phyloP scores from a whole-genome alignment of 139 green algal genomes.

The Zygnema cylindricum region DNA sequence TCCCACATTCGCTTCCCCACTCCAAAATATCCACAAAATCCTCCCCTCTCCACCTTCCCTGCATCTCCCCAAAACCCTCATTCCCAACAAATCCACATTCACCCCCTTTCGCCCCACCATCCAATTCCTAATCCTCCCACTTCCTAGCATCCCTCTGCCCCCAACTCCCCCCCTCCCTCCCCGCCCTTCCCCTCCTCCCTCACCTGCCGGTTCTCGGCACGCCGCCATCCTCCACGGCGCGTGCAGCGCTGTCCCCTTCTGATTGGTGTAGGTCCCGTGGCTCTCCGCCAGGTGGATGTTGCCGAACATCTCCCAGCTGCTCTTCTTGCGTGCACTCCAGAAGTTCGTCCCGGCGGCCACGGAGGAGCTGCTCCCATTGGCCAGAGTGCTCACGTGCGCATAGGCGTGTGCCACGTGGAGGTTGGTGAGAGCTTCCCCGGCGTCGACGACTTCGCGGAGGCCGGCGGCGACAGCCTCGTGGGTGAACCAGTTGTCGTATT shows the following conservation, averaged over 20 bases:
- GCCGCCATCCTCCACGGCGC: slow-evolving; percentile 30
- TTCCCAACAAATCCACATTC: too few relatives aligned
- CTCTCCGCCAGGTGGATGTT: slow-evolving; percentile 49
- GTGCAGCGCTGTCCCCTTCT: slow-evolving; percentile 44
- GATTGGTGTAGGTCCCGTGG: slow-evolving; percentile 43
- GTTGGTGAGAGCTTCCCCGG: slow-evolving; percentile 20
- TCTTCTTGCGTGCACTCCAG: slow-evolving; percentile 52
- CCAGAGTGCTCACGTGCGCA: slow-evolving; percentile 34
- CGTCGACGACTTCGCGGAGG: slow-evolving; percentile 25
- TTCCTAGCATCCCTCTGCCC: too few relatives aligned
- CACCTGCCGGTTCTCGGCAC: slow-evolving; percentile 29
- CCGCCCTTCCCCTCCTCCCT: too few relatives aligned
- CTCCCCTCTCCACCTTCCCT: too few relatives aligned
- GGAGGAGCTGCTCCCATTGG: neutral
- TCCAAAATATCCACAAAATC: too few relatives aligned
- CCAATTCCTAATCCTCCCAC: too few relatives aligned
- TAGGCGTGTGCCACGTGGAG: slow-evolving; percentile 49
- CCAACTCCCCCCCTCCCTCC: too few relatives aligned
- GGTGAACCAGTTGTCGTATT: slow-evolving; percentile 55
- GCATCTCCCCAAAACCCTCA: too few relatives aligned
- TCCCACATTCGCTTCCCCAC: too few relatives aligned
- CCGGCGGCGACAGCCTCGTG: slow-evolving; percentile 27
- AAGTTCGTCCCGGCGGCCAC: slow-evolving; percentile 11
- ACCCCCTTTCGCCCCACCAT: too few relatives aligned
- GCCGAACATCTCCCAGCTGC: slow-evolving; percentile 44